Percentiles rank a stretch among this genome's conserved stretches.
phyloP scores from a whole-genome alignment of 2,329 filamentous ascomycete genomes.

The Fusarium sulawesiense region DNA sequence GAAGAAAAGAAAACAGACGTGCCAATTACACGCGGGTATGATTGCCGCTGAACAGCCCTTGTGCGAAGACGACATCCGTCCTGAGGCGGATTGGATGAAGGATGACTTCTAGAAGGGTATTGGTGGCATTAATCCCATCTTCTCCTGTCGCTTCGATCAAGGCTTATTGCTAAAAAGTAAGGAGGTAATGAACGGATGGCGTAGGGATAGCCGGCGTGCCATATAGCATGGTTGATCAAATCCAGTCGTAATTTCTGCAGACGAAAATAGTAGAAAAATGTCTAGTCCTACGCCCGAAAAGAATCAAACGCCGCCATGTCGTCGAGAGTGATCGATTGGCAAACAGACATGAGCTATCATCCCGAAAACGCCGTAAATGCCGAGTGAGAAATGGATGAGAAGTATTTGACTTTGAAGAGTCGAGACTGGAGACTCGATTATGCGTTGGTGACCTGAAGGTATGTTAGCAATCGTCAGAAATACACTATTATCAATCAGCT shows the following conservation, averaged over 20 bases:
- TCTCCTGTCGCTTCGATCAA: slow-evolving; percentile 46
- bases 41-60: slow-evolving; percentile 18
- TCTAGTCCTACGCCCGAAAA: slow-evolving; percentile 54
- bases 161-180: slow-evolving; percentile 43
- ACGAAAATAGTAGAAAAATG: slow-evolving; percentile 45
- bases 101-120: slow-evolving; percentile 22
- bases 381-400: slow-evolving; percentile 40
- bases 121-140: slow-evolving; percentile 32
- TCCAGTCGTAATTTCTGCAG: slow-evolving; percentile 48
- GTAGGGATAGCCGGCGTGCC: slow-evolving; percentile 48
- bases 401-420: slow-evolving; percentile 21
- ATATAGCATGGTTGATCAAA: slow-evolving; percentile 46
- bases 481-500: slow-evolving; percentile 45
- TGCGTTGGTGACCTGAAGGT: slow-evolving; percentile 67
- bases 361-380: slow-evolving; percentile 59
- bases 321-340: slow-evolving; percentile 48
- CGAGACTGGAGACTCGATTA: slow-evolving; percentile 51
- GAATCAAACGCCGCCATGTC: slow-evolving; percentile 53
- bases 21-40: slow-evolving; percentile 39
- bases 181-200: slow-evolving; percentile 56
- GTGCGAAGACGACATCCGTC: slow-evolving; percentile 13
- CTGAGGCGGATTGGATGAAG: slow-evolving; percentile 1
- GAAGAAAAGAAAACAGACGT: slow-evolving; percentile 40
- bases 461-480: slow-evolving; percentile 27
- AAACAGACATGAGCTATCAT: slow-evolving; percentile 54